These are phyloP conservation scores for Penicillium sp. DNA, from an alignment of 2,329 filamentous ascomycete genomes.

Conservation along the genomic window DNA sequence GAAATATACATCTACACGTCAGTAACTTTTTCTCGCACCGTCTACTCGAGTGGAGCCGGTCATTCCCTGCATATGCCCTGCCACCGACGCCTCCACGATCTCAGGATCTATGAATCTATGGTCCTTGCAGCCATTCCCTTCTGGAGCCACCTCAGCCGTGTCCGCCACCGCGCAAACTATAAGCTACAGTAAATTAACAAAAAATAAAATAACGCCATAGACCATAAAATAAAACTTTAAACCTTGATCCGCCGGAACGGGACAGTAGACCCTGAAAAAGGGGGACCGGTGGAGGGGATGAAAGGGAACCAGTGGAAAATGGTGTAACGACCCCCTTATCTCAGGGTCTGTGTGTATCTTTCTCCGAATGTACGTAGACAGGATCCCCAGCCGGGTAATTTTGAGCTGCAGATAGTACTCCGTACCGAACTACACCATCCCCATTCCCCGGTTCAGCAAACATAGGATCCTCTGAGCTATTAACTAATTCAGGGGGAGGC, in stretches of 20 bases:
- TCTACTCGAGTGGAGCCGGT: constrained; percentile 1
- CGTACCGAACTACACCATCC: not conserved
- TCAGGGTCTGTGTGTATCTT: constrained; percentile 16
- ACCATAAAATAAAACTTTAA: constrained; percentile 9
- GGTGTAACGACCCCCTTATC: constrained; percentile 13
- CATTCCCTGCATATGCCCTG: constrained; percentile 16
- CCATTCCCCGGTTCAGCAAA: constrained; percentile 3
- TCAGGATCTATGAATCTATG: constrained; percentile 8
- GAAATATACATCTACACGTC: not conserved
- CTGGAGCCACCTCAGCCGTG: constrained; percentile 11
- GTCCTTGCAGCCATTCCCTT: constrained; percentile 6
- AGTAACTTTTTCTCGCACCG: not conserved
- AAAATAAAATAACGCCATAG: not conserved
- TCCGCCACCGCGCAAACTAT: constrained; percentile 2
- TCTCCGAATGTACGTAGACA: not conserved
- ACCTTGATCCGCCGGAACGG: constrained; percentile 10
- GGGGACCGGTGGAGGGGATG: constrained; percentile 1
- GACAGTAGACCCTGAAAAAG: constrained; percentile 19
- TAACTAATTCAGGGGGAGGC: constrained; percentile 24
- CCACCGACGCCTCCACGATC: constrained; percentile 16
- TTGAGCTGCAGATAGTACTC: not conserved
- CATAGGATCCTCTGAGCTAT: not conserved
- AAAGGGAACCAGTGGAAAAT: not conserved
- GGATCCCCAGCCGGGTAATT: not conserved
- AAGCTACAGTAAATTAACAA: not conserved